Conservation (phyloP, 2,329 filamentous ascomycete species). For the Atkinsonella hypoxylon region DNA sequence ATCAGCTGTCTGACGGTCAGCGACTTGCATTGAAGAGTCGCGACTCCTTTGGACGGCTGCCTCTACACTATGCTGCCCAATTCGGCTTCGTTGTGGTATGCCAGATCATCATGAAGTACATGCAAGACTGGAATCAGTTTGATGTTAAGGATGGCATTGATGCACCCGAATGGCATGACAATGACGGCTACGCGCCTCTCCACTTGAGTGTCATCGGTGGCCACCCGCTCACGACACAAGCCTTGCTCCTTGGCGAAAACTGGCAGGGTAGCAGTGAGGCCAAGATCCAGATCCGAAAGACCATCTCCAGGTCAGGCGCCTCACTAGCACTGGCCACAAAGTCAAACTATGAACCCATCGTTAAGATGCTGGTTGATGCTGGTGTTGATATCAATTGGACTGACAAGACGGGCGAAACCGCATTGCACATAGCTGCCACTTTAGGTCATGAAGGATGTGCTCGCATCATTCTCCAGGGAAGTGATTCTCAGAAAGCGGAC, state of each 20-base stretch:
- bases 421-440: slow-evolving; percentile 80
- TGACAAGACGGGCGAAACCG: slow-evolving; percentile 81
- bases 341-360: slow-evolving; percentile 73
- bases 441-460: slow-evolving; percentile 79
- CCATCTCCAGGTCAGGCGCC: slow-evolving; percentile 72
- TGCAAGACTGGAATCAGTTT: slow-evolving; percentile 84
- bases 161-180: slow-evolving; percentile 78
- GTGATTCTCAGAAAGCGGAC: slow-evolving; percentile 57
- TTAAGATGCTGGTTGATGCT: slow-evolving; percentile 76
- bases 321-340: slow-evolving; percentile 80
- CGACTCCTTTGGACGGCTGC: slow-evolving; percentile 72
- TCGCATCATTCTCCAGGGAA: slow-evolving; percentile 60
- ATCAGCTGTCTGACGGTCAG: slow-evolving; percentile 56
- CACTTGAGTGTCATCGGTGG: slow-evolving; percentile 89
- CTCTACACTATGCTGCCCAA: slow-evolving; percentile 87
- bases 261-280: slow-evolving; percentile 54
- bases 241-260: slow-evolving; percentile 68
- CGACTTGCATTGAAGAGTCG: slow-evolving; percentile 52
- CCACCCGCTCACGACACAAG: slow-evolving; percentile 73
- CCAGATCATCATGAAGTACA: slow-evolving; percentile 72
- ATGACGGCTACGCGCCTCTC: slow-evolving; percentile 79
- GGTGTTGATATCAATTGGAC: slow-evolving; percentile 91
- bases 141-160: slow-evolving; percentile 79
- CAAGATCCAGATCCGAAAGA: slow-evolving; percentile 53
- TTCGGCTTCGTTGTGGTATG: slow-evolving; percentile 91